Conservation (phyloP, 768 basidiomycete species). For the Hygrophorus russula region DNA sequence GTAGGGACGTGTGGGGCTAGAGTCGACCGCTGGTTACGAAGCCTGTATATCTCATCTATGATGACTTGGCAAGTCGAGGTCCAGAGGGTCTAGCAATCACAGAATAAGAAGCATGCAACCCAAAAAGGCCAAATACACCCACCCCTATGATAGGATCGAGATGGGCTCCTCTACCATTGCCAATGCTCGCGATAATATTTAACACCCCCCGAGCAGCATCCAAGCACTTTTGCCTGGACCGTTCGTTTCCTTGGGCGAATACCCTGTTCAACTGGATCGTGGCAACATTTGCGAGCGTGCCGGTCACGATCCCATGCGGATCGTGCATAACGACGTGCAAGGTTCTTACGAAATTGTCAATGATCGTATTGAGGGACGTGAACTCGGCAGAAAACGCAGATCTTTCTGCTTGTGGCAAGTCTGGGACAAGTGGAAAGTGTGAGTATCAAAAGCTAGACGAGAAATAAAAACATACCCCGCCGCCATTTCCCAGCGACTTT, state of each 20-base stretch:
- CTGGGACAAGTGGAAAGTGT: constrained; percentile 15
- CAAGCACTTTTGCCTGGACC: constrained; percentile 3
- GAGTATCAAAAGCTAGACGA: background rate
- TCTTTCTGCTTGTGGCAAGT: constrained; percentile 28
- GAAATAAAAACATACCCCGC: constrained; percentile 5
- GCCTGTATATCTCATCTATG: background rate
- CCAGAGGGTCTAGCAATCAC: background rate
- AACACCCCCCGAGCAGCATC: constrained; percentile 2
- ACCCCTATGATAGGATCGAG: background rate
- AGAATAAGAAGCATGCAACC: background rate
- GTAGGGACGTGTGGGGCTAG: background rate
- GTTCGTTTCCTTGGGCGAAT: constrained; percentile 1
- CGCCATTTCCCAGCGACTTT: constrained; percentile 9
- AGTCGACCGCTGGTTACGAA: background rate
- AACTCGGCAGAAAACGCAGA: constrained; percentile 33
- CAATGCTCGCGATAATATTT: background rate
- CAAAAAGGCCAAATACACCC: background rate
- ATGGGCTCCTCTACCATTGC: background rate
- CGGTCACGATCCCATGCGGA: constrained; percentile 8
- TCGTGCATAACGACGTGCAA: background rate
- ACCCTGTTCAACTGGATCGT: constrained; percentile 7
- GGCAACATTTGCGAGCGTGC: constrained; percentile 5
- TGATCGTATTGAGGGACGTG: constrained; percentile 31
- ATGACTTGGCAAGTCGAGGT: constrained; percentile 5
- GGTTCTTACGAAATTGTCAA: constrained; percentile 22